Conservation (phyloP, 2,329 filamentous ascomycete species). For the Alternaria dauci region DNA sequence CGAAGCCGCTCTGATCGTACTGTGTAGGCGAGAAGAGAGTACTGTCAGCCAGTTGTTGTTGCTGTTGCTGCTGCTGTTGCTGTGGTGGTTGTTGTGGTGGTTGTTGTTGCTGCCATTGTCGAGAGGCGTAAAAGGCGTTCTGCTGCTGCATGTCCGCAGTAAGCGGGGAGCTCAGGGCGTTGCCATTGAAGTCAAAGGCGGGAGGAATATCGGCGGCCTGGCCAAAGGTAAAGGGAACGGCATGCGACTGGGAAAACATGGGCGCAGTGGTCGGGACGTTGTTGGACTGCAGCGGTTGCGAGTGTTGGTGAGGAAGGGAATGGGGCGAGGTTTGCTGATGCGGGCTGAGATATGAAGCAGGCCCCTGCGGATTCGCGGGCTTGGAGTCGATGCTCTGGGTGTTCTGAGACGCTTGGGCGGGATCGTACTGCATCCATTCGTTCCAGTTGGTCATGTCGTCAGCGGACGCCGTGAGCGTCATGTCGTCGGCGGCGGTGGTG, state of each 20-base stretch:
- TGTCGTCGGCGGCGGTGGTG: conserved; percentile 44
- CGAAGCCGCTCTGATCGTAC: conserved; percentile 37
- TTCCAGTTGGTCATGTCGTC: conserved; percentile 53
- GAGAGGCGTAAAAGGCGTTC: conserved; percentile 43
- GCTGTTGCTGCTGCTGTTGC: conserved; percentile 44
- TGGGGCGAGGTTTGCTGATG: conserved; percentile 39
- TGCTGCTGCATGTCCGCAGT: conserved; percentile 35
- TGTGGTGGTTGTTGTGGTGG: conserved; percentile 37
- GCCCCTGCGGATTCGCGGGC: conserved; percentile 36
- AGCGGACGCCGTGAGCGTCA: conserved; percentile 41
- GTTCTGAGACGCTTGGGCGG: conserved; percentile 47
- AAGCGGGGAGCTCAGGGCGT: conserved; percentile 44
- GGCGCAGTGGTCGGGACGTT: conserved; percentile 34
- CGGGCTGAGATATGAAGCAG: conserved; percentile 38
- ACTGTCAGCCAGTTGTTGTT: conserved; percentile 33
- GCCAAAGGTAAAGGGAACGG: conserved; percentile 46
- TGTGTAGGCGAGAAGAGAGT: conserved; percentile 39
- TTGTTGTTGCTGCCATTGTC: conserved; percentile 45
- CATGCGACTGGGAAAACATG: conserved; percentile 30
- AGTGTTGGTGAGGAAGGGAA: conserved; percentile 37
- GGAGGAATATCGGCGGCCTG: conserved; percentile 41
- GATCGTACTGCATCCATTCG: conserved; percentile 60
- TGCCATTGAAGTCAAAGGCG: conserved; percentile 47
- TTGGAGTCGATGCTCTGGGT: conserved; percentile 31
- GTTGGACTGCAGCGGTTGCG: conserved; percentile 34